Evolutionary conservation across 306 rosid genomes (phyloP), one percentile per base, ranked within the genome.

Genomic region (Cicer chorassanicum): DNA sequence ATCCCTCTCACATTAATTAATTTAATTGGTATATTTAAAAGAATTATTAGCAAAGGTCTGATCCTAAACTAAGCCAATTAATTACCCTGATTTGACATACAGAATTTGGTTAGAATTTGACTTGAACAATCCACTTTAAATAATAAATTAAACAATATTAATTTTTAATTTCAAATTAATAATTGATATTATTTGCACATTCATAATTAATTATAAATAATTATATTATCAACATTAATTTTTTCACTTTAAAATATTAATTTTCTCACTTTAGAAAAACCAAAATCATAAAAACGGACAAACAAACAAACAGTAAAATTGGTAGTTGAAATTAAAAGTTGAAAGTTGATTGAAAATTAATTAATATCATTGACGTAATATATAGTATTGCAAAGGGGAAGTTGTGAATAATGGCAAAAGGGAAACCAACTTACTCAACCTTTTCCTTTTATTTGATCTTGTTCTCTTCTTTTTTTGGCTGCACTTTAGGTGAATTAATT

Each of bases 381-480:
- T 18, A 80, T 46, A 16, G 5, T 9, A 29, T 39, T 68, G 54
- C 77, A 18, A 21, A 41, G 44, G 15, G 39, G 9, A 45, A 51
- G 18, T 70, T 51, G 61, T 38, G 12, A 18, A 56, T 46, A 41
- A 18, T 34, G 65, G 49, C 40, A 40, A 16, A 66, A 36, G 49
- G 68, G 46, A 46, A 73, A 39, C 79, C 57, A 16, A 55, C 78
- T 42, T 43, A 7, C 55, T 54, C 5, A 67, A 12, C 60, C 45
- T 53, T 50, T 70, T 62, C 67, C 41, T 4, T 48, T 70, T 14
- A 10, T 54, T 19, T 19, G 18, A 19, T 74, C 10, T 12, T 50
- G 46, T 18, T 54, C 6, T 54, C 61, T 54, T 21, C 34, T 3
- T 55, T 61, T 6, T 38, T 74, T 63, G 34, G 72, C 39, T 63